Conservation (phyloP, 2,329 filamentous ascomycete genomes). For the Aspergillus costaricaensis region DNA sequence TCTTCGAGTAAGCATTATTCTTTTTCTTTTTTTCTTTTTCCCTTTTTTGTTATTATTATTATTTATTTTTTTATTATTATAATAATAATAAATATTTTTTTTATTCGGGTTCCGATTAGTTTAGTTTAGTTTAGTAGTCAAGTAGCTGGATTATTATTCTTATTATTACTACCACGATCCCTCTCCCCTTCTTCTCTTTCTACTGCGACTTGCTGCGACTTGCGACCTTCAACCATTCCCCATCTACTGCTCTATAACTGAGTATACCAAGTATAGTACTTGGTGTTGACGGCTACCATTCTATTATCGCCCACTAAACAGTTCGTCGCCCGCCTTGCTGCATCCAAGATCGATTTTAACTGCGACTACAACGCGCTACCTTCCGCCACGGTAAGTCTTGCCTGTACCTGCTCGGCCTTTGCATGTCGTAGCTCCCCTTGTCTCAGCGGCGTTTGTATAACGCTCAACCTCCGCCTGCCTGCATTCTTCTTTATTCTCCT, state of each 20-base stretch:
- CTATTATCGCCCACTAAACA: too few relatives aligned
- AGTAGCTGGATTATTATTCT: constrained; percentile 2
- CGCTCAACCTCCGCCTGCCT: constrained; percentile 14
- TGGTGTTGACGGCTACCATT: too few relatives aligned
- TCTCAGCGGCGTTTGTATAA: constrained; percentile 13
- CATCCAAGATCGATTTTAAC: neutral
- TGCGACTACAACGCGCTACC: too few relatives aligned
- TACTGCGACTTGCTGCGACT: neutral
- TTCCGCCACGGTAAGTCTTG: constrained; percentile 5
- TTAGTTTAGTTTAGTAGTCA: neutral
- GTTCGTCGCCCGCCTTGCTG: neutral
- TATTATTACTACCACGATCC: constrained; percentile 10
- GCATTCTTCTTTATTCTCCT: constrained; percentile 24
- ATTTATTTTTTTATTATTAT: constrained; percentile 10
- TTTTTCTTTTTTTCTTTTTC: constrained; percentile 13
- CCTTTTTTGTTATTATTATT: constrained; percentile 7
- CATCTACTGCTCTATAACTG: neutral
- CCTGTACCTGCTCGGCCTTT: neutral
- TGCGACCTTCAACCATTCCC: neutral
- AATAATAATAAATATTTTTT: constrained; percentile 9
- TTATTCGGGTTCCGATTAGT: constrained; percentile 10
- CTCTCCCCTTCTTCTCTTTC: neutral
- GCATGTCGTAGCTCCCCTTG: constrained; percentile 8
- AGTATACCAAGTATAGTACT: too few relatives aligned
- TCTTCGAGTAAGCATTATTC: constrained; percentile 12